Evolutionary conservation across 23 red algal species (phyloP).

Genomic region (Gracilaria vermiculophylla): DNA sequence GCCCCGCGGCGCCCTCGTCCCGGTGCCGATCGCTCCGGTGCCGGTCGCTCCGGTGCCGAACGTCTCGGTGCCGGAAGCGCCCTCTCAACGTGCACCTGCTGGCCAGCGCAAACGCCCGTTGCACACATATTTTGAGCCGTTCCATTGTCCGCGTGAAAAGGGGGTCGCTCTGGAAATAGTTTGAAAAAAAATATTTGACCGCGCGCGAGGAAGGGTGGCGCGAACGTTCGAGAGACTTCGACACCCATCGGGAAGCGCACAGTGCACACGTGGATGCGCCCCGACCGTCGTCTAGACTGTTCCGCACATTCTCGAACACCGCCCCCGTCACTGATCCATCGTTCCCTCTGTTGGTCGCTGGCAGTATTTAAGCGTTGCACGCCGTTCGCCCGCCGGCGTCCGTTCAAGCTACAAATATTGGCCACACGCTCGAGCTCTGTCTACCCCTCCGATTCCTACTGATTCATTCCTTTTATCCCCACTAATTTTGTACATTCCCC

Average conservation of each 20-base stretch:
- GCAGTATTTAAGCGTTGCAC: conserved; percentile 14
- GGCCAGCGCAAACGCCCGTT: too few species aligned
- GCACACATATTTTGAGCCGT: too few species aligned
- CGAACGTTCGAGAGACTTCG: conserved; percentile 55
- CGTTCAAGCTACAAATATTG: too few species aligned
- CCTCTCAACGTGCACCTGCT: too few species aligned
- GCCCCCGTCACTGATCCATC: not conserved
- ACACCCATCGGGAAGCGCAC: not conserved
- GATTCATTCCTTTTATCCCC: not conserved
- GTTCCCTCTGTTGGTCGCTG: not conserved
- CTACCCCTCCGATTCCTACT: not conserved
- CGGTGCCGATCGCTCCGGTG: too few species aligned
- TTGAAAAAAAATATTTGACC: not conserved
- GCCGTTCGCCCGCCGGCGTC: too few species aligned
- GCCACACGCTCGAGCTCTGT: too few species aligned
- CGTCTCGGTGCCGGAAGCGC: too few species aligned
- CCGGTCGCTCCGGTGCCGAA: too few species aligned
- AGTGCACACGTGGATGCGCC: not conserved
- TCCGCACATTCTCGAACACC: not conserved
- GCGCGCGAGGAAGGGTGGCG: too few species aligned
- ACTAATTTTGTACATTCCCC: not conserved
- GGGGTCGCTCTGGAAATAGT: too few species aligned
- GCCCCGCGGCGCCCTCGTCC: too few species aligned
- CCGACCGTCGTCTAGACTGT: conserved; percentile 14
- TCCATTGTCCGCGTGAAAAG: not conserved